Evolutionary conservation across 2,329 filamentous ascomycete genomes (phyloP), one percentile per base, ranked within the genome.

Genomic region (Colletotrichum abscissum): DNA sequence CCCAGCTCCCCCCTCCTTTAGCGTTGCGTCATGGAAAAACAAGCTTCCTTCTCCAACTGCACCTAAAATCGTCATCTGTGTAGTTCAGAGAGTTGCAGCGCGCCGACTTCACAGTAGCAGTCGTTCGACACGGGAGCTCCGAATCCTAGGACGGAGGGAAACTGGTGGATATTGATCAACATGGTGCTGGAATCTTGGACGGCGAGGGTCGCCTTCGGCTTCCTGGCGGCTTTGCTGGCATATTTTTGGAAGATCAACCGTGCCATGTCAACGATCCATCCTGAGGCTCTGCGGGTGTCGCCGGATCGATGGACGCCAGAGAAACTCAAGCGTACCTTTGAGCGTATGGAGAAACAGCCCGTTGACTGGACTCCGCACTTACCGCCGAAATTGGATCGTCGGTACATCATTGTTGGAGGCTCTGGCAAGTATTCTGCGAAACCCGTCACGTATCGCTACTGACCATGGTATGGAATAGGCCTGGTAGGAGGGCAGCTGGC

Each of bases 401-500:
- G 84, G 33, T 87, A 87, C 74, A 75, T 87, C 42, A 80, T 87
- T 4, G 84, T 86, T 5, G 85, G 86, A 16, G 86, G 85, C 14
- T 86, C 84, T n/a, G 85, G 85, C 85, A 66, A 78, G 82, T 16
- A 3, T 7, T 16, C 49, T n/a, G 22, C 22, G 14, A 9, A 38
- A n/a, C 16, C 5, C 28, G 9, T 24, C 28, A 28, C 33, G 55
- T 2, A 7, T 14, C 49, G 30, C 22, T 19, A 22, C 26, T 52
- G 33, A 73, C 56, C 12, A 5, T 49, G 56, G 16, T 19, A 28
- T 1, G 16, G 9, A 26, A 2, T 68, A 88, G 88, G 88, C 5
- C 84, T 90, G 38, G 87, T 91, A 2, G 89, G 89, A 4, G 85
- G 88, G 38, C 87, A 86, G 78, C 86, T 91, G 42, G 86, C 89